Conservation (phyloP, 2,329 filamentous ascomycete species). For the Monilinia fructigena region DNA sequence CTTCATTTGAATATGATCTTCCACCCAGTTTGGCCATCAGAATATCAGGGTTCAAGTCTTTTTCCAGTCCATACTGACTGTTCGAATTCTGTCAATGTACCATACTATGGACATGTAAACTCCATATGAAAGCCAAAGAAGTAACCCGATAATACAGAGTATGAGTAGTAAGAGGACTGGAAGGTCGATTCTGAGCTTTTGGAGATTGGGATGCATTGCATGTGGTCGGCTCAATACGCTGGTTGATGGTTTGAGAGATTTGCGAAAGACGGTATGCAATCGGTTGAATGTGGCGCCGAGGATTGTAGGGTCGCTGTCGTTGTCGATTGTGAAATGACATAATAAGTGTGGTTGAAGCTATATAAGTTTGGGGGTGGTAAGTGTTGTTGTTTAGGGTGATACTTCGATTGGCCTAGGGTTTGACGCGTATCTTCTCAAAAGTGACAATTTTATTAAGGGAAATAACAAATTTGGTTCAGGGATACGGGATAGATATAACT, state of each 20-base stretch:
- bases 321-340: not conserved
- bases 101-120: not conserved
- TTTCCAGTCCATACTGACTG: constrained; percentile 5
- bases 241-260: not conserved
- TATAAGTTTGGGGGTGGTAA: not conserved
- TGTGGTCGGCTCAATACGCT: constrained; percentile 9
- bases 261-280: not conserved
- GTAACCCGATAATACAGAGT: not conserved
- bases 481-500: not conserved
- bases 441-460: not conserved
- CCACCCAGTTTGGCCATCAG: constrained; percentile 1
- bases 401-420: not conserved
- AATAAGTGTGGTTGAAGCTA: not conserved
- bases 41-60: not conserved
- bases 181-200: constrained; percentile 13
- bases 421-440: not conserved
- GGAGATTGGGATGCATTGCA: constrained; percentile 7
- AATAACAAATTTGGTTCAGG: not conserved
- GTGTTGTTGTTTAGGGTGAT: not conserved
- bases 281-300: constrained; percentile 2
- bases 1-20: not conserved
- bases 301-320: not conserved
- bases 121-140: constrained; percentile 9
- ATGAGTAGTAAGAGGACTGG: constrained; percentile 2
- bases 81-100: constrained; percentile 1